Conservation (phyloP, 2,329 filamentous ascomycete species). For the Claviceps arundinis region DNA sequence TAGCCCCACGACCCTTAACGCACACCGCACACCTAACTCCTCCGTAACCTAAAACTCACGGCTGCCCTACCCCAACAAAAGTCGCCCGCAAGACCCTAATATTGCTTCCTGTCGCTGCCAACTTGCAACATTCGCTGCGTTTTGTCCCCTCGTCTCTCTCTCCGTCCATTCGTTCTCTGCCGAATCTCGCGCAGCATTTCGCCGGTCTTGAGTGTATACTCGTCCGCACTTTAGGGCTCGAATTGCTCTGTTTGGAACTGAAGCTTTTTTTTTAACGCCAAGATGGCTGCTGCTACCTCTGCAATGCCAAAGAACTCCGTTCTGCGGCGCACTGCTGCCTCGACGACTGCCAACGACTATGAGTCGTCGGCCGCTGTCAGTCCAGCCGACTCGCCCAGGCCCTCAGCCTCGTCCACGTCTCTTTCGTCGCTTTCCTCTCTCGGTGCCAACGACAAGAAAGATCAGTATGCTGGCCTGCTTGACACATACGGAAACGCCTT, state of each 20-base stretch:
- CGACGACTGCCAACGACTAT: slow-evolving; percentile 33
- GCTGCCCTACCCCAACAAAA: slow-evolving; percentile 3
- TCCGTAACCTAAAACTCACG: not conserved
- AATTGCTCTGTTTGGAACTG: not conserved
- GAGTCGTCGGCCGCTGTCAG: slow-evolving; percentile 45
- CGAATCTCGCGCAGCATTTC: not conserved
- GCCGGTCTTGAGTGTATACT: not conserved
- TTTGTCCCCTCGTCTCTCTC: not conserved
- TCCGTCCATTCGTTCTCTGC: not conserved
- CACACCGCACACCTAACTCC: not conserved
- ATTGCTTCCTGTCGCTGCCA: not conserved
- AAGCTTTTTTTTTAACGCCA: slow-evolving; percentile 6
- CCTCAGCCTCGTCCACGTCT: slow-evolving; percentile 71
- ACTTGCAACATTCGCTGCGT: not conserved
- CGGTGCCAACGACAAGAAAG: slow-evolving; percentile 27
- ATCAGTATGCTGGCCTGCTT: slow-evolving; percentile 51
- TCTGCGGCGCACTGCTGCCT: slow-evolving; percentile 35
- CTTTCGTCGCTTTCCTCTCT: slow-evolving; percentile 76
- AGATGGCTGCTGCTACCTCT: slow-evolving; percentile 35
- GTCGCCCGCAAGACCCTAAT: not conserved
- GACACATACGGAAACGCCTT: slow-evolving; percentile 96
- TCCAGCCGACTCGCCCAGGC: slow-evolving; percentile 45
- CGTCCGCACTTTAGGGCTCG: not conserved
- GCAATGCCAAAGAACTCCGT: slow-evolving; percentile 28
- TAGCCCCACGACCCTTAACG: not conserved